A percentile compares a stretch with the other conserved stretches of the same genome.
Evolutionary conservation across 495 filamentous ascomycete species (phyloP).

Genomic region (Penicillium waksmanii): DNA sequence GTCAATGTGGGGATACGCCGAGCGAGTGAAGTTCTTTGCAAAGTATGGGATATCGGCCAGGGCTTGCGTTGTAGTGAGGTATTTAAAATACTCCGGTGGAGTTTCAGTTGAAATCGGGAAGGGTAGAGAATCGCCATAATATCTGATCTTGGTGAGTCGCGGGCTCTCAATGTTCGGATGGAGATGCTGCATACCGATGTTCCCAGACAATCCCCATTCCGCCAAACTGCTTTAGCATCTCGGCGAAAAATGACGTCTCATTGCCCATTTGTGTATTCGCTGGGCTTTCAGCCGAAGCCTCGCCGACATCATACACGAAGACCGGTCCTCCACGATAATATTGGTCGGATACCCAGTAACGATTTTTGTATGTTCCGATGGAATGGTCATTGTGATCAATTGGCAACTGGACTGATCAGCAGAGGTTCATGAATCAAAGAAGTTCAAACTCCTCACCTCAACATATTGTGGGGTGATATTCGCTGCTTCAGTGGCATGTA

Average conservation of each 20-base stretch:
- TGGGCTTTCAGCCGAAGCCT: constrained; percentile 37
- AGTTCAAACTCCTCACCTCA: constrained; percentile 23
- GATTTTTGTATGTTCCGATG: constrained; percentile 53
- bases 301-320: constrained; percentile 57
- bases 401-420: constrained; percentile 41
- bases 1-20: constrained; percentile 35
- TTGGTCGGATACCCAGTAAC: constrained; percentile 57
- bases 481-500: not conserved
- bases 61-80: constrained; percentile 54
- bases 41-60: constrained; percentile 57
- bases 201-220: constrained; percentile 63
- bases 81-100: constrained; percentile 51
- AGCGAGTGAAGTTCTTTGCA: constrained; percentile 50
- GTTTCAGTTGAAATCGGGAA: constrained; percentile 49
- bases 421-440: not conserved
- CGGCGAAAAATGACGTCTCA: constrained; percentile 43
- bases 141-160: constrained; percentile 31
- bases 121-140: constrained; percentile 57
- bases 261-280: constrained; percentile 40
- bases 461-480: constrained; percentile 26
- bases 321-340: constrained; percentile 56
- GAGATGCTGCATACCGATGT: constrained; percentile 49
- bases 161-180: not conserved
- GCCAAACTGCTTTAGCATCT: constrained; percentile 48
- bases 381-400: constrained; percentile 48